Evolutionary conservation across 176 grass and related monocot species (phyloP).

Genomic region (Leersia perrieri): DNA sequence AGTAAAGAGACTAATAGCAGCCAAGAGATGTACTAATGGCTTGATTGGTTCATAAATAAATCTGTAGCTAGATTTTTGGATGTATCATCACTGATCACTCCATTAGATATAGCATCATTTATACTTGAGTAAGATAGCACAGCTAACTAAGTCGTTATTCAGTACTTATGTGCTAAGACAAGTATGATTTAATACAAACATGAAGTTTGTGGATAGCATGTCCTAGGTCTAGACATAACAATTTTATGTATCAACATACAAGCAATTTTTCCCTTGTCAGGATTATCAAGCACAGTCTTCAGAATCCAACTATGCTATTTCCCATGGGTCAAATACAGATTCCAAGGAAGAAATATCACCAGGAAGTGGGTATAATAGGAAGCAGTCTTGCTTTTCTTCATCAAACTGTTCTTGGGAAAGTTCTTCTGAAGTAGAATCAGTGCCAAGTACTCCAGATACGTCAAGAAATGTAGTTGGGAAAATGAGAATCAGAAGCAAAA

Average conservation of each 20-base stretch:
- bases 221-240: neutral
- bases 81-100: neutral
- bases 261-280: slow-evolving; percentile 25
- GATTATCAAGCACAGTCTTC: slow-evolving; percentile 23
- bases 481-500: slow-evolving; percentile 15
- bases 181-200: neutral
- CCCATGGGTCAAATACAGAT: slow-evolving; percentile 26
- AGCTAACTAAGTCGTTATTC: neutral
- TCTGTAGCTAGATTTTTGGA: neutral
- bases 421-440: slow-evolving; percentile 26
- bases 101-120: neutral
- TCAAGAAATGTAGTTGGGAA: slow-evolving; percentile 12
- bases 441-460: slow-evolving; percentile 16
- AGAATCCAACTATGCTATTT: slow-evolving; percentile 26
- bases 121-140: neutral
- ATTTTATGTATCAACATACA: slow-evolving; percentile 2
- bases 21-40: neutral
- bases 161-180: neutral
- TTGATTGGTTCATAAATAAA: neutral
- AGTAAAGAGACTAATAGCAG: neutral
- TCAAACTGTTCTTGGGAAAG: slow-evolving; percentile 25
- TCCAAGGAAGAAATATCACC: slow-evolving; percentile 23
- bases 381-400: slow-evolving; percentile 18
- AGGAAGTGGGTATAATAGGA: slow-evolving; percentile 29
- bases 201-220: slow-evolving; percentile 6